Base-by-base conservation (phyloP, 2,329 filamentous ascomycete species). In the Sporothrix sp. region DNA sequence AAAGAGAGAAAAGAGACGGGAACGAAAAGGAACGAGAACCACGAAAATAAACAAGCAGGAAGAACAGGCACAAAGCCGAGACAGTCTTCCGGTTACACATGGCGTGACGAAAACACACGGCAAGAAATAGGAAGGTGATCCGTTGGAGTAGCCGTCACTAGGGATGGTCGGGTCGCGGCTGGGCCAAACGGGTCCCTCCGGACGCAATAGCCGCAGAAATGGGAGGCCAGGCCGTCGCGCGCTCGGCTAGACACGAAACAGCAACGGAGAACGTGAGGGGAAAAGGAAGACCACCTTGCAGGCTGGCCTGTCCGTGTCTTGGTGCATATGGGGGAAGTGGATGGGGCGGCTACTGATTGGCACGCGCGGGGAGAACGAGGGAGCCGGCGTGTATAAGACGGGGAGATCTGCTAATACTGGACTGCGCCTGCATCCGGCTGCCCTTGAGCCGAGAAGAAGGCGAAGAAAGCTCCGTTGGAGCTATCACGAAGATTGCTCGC, bases 161-260 rank as follows among this genome's bases (percentile, higher is more conserved):
- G 48, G 52, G 27, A 40, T 43, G n/a, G 39, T 50, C 53, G 53
- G 53, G 40, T 52, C 25, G 36, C 37, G 13, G 32, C 27, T 47
- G 16, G 50, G 20, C 36, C 42, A 40, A 30, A 44, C 53, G 53
- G 53, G 53, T 52, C 27, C 42, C 50, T 25, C 50, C 53, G 53
- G 53, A 50, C 42, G 28, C 11, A 48, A 50, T 54, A 54, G 50
- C 46, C 53, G 50, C 53, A 23, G 46, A 52, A 50, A 43, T 23
- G 30, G 27, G 7, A 46, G 36, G 52, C 52, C 43, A 48, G 37
- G 44, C 27, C 40, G 39, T 30, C 32, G 36, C 32, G 33, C 20
- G 33, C 23, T 52, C 43, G 46, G 46, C 48, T 54, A 50, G n/a
- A n/a, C n/a, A 50, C 28, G 16, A 21, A 28, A 30, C 20, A 28